Evolutionary conservation across 2,329 filamentous ascomycete species (phyloP).

Genomic region (Neofusicoccum kwambonambiense): DNA sequence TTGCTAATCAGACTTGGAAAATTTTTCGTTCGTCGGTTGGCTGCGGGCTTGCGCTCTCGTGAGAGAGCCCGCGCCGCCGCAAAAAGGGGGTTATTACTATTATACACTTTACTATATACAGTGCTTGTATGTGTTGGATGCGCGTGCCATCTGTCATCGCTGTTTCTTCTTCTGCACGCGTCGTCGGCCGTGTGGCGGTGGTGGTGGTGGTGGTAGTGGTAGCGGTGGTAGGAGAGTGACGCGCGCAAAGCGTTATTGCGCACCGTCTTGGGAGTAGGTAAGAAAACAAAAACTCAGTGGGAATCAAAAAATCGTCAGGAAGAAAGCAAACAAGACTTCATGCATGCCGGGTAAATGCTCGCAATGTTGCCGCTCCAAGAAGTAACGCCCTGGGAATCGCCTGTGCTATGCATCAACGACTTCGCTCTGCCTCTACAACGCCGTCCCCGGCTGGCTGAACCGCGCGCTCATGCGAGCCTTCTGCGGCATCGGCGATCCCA

Average conservation of each 20-base stretch:
- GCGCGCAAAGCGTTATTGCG: neutral
- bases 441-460: neutral
- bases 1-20: neutral
- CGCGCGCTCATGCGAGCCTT: neutral
- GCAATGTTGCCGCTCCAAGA: neutral
- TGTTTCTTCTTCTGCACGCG: neutral
- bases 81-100: constrained; percentile 5
- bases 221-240: neutral
- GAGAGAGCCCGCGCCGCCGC: neutral
- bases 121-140: neutral
- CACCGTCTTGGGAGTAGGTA: neutral
- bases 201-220: neutral
- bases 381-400: neutral
- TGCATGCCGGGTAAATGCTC: neutral
- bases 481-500: neutral
- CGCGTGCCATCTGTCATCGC: too few species aligned
- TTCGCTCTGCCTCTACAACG: neutral
- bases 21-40: neutral
- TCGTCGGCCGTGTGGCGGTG: neutral
- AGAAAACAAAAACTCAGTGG: neutral
- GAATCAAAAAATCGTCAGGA: neutral
- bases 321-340: neutral
- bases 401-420: constrained; percentile 12
- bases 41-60: too few species aligned
- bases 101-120: constrained; percentile 8